Conservation (phyloP, 1,139 yeast species). For the Suhomyces bribrorum region DNA sequence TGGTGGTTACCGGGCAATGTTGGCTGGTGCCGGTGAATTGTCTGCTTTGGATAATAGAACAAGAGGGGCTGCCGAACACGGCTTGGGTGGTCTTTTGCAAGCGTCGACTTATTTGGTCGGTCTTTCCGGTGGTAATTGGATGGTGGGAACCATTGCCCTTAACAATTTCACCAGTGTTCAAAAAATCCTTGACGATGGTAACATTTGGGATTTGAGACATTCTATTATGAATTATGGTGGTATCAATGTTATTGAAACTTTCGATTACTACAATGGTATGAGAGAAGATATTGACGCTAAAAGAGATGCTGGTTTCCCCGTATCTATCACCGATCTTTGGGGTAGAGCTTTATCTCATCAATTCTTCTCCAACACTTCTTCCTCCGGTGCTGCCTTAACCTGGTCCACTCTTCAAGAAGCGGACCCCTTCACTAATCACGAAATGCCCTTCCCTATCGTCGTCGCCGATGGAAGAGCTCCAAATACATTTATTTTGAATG, state of each 20-base stretch:
- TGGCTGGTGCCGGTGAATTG: conserved; percentile 28
- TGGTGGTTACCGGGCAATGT: conserved; percentile 32
- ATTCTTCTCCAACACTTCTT: conserved; percentile 58
- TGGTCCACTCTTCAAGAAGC: conserved; percentile 62
- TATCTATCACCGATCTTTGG: conserved; percentile 89
- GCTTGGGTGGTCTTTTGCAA: conserved; percentile 79
- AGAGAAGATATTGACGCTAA: conserved; percentile 58
- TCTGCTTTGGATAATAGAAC: conserved; percentile 29
- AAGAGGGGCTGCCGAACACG: conserved; percentile 53
- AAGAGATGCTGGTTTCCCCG: conserved; percentile 72
- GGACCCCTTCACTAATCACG: conserved; percentile 54
- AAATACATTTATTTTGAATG: conserved; percentile 52
- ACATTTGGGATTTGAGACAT: conserved; percentile 70
- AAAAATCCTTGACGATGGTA: conserved; percentile 49
- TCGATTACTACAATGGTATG: conserved; percentile 55
- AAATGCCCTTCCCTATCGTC: conserved; percentile 83
- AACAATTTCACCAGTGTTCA: conserved; percentile 81
- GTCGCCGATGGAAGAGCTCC: conserved; percentile 82
- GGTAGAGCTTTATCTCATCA: conserved; percentile 83
- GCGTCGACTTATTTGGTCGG: conserved; percentile 75
- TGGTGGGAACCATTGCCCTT: conserved; percentile 74
- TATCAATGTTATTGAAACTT: conserved; percentile 57
- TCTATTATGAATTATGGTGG: conserved; percentile 73
- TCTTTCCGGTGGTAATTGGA: conserved; percentile 86
- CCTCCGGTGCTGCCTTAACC: conserved; percentile 63